A percentile compares a stretch with the other conserved stretches of the same genome.
Evolutionary conservation across 257 asterid species (phyloP).

Genomic region (Nicotiana benthamiana): DNA sequence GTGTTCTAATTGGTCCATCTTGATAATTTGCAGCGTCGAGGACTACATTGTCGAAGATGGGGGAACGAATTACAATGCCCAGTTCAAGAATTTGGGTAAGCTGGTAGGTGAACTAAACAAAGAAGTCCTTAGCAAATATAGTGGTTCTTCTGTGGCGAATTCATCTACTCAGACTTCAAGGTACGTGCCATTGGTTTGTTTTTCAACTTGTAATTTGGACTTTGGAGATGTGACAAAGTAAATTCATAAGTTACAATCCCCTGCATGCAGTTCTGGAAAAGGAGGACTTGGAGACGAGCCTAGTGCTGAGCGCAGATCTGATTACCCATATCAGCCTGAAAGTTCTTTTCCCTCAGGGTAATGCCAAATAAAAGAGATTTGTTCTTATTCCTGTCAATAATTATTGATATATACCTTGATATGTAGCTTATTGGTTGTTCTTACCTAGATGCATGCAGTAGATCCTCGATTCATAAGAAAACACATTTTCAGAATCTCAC

Average conservation of each 20-base stretch:
- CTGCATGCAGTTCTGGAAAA: slow-evolving; percentile 2
- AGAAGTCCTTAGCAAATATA: slow-evolving; percentile 31
- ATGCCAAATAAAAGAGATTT: neutral
- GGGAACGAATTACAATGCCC: slow-evolving; percentile 38
- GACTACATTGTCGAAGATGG: slow-evolving; percentile 40
- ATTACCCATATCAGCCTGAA: neutral
- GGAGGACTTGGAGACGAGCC: neutral
- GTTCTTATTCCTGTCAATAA: neutral
- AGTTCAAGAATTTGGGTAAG: slow-evolving; percentile 63
- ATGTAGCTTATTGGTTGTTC: neutral
- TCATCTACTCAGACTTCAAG: slow-evolving; percentile 29
- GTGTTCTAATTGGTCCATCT: neutral
- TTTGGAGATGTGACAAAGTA: neutral
- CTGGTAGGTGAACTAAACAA: slow-evolving; percentile 39
- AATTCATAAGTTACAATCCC: neutral
- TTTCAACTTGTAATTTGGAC: neutral
- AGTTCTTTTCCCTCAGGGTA: slow-evolving; percentile 15
- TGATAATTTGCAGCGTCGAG: slow-evolving; percentile 30
- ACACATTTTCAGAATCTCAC: neutral
- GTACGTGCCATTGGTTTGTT: slow-evolving; percentile 13
- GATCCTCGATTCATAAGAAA: neutral
- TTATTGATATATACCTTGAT: neutral
- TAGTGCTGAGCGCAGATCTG: slow-evolving; percentile 1
- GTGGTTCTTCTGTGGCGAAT: slow-evolving; percentile 23
- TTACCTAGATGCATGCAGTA: neutral